Base-by-base conservation (phyloP, 1,284 basidiomycete species). In the Kwoniella shivajii region DNA sequence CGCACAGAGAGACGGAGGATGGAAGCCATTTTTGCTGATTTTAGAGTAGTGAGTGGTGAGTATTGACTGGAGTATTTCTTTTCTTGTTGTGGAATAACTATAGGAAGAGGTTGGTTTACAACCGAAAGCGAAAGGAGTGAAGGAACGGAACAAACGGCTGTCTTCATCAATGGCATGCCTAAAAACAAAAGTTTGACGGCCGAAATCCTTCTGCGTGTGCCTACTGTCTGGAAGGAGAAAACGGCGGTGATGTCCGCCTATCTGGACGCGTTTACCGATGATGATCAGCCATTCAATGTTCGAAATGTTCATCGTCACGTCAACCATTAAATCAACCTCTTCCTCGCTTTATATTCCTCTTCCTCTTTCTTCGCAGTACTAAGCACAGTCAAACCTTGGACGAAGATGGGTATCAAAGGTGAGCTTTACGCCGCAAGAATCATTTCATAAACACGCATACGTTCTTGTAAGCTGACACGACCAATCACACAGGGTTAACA, bases 401-500 rank as follows among this genome's bases (percentile, higher is more conserved):
- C 33, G 16, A 56, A 10, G 5, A 75, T 75, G 73, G 73, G 73
- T 74, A 73, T 72, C 61, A 71, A 73, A 63, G 71, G 71, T 71
- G 20, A 54, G 62, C 47, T 29, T 24, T 41, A 46, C 6, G 22
- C 20, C 4, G 33, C 33, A 6, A 6, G 27, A 22, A 6, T 18
- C n/a, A n/a, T 10, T 13, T 16, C 34, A 27, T 34, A 16, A 31
- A 20, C 20, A 27, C 33, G 42, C n/a, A 48, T 34, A 31, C 26
- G 26, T 22, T 36, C 34, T 10, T 18, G 22, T 13, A 24, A 48
- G 50, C 46, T 57, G 46, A 46, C 52, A 27, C 29, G 11, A 46
- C n/a, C 6, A 6, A 22, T 36, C 36, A 18, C 26, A 33, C 50
- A 67, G 95, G 95, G 46, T 84, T 99, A 41, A 98, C 93, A 16